These are phyloP conservation scores for Barbatosphaeria neglecta DNA, from an alignment of 495 filamentous ascomycete genomes.

Conservation along the genomic window DNA sequence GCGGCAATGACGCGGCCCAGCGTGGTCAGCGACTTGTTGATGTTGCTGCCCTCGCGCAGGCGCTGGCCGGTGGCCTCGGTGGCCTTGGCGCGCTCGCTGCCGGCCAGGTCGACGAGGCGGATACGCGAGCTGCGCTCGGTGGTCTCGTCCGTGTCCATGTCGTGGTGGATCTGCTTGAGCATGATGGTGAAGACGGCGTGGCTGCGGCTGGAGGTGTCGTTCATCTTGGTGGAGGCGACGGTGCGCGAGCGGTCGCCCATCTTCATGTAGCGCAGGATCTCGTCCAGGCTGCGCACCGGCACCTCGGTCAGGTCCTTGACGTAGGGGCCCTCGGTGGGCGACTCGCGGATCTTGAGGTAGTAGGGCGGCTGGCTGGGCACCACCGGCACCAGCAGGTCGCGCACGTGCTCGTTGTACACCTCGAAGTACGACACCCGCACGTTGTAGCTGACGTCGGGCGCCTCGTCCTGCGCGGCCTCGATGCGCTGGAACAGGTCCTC, in stretches of 20 bases:
- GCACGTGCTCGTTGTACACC: slow-evolving; percentile 98
- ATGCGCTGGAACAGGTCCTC: slow-evolving; percentile 94
- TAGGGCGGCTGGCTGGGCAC: slow-evolving; percentile 58
- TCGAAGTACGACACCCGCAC: slow-evolving; percentile 98
- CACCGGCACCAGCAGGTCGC: slow-evolving; percentile 79
- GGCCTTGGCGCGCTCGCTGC: slow-evolving; percentile 86
- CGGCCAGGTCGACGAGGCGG: slow-evolving; percentile 88
- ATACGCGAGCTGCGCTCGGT: slow-evolving; percentile 91
- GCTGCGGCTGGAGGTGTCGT: slow-evolving; percentile 87
- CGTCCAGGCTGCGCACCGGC: slow-evolving; percentile 67
- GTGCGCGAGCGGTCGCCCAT: slow-evolving; percentile 81
- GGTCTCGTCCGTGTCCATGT: slow-evolving; percentile 87
- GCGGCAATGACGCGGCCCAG: slow-evolving; percentile 96
- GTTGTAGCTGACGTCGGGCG: slow-evolving; percentile 84
- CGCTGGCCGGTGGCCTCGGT: slow-evolving; percentile 89
- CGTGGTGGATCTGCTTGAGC: slow-evolving; percentile 87
- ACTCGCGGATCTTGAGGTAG: slow-evolving; percentile 96
- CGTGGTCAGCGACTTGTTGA: slow-evolving; percentile 96
- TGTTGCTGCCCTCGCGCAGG: slow-evolving; percentile 88
- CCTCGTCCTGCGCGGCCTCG: slow-evolving; percentile 57
- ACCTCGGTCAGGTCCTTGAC: slow-evolving; percentile 93
- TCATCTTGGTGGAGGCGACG: slow-evolving; percentile 97
- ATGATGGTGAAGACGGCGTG: slow-evolving; percentile 98
- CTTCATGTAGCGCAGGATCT: slow-evolving; percentile 84
- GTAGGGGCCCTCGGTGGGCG: slow-evolving; percentile 90